phyloP scores from a whole-genome alignment of 1,139 yeast species.

The Trichomonascaceae sp. region DNA sequence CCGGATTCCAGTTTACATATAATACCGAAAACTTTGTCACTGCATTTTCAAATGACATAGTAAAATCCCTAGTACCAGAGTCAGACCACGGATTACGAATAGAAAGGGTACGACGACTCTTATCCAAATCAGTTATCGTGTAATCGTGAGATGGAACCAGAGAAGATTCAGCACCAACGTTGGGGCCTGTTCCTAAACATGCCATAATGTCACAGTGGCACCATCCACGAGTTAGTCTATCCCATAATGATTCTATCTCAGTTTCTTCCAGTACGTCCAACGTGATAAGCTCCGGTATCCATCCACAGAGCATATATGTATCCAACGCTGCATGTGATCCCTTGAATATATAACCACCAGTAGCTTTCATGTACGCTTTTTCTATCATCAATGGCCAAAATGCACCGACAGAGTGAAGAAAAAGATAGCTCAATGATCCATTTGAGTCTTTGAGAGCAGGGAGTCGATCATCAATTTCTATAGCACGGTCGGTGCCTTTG shows the following conservation, averaged over 20 bases:
- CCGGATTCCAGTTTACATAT: constrained; percentile 65
- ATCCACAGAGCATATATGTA: constrained; percentile 59
- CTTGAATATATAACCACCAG: constrained; percentile 57
- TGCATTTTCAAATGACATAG: constrained; percentile 35
- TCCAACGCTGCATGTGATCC: constrained; percentile 85
- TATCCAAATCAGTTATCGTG: constrained; percentile 39
- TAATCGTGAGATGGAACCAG: constrained; percentile 68
- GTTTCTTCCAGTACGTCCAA: constrained; percentile 26
- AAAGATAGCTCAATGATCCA: constrained; percentile 7
- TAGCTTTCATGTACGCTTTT: constrained; percentile 62
- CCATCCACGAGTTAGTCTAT: constrained; percentile 31
- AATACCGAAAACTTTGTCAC: constrained; percentile 47
- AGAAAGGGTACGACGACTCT: constrained; percentile 21
- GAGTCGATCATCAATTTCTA: constrained; percentile 46
- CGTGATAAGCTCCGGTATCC: constrained; percentile 62
- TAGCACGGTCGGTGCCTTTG: constrained; percentile 55
- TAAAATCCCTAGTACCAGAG: constrained; percentile 14
- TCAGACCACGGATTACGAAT: constrained; percentile 54
- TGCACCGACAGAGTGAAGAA: constrained; percentile 9
- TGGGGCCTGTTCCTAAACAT: constrained; percentile 66
- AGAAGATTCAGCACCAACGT: constrained; percentile 35
- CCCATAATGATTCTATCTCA: constrained; percentile 34
- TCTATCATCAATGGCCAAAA: constrained; percentile 73
- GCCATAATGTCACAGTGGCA: constrained; percentile 38
- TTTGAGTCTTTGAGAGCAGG: constrained; percentile 25